These are phyloP conservation scores for Dothiorella sarmentorum DNA, from an alignment of 2,329 filamentous ascomycete species.

Conservation along the genomic window DNA sequence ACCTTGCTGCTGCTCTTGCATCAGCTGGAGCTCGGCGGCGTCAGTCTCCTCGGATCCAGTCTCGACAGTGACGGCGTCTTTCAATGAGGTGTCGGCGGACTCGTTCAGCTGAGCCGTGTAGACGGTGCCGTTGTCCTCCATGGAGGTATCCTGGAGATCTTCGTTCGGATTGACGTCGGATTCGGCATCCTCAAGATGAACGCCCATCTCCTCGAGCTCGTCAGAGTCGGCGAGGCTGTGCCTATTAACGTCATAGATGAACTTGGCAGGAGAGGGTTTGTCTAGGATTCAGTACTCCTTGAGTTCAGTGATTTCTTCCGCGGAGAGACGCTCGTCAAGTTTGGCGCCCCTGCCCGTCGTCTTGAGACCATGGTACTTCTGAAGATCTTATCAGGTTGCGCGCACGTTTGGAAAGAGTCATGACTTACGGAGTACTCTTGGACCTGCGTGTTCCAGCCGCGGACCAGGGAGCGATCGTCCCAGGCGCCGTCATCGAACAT, in stretches of 20 bases:
- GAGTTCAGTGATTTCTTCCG: background rate
- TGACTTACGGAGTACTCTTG: conserved; percentile 35
- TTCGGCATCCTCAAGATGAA: background rate
- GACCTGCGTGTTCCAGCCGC: conserved; percentile 35
- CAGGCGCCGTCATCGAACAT: conserved; percentile 23
- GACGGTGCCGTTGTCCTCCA: background rate
- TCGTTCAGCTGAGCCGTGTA: background rate
- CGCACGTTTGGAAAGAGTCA: background rate
- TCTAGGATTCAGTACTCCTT: background rate
- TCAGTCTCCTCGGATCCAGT: background rate
- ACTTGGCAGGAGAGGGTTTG: background rate
- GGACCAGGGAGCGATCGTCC: conserved; percentile 37
- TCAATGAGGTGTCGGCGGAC: background rate
- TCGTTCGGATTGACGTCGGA: background rate
- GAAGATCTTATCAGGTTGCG: background rate
- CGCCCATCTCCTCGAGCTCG: conserved; percentile 22
- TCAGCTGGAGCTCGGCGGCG: conserved; percentile 1
- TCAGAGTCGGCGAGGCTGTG: conserved; percentile 26
- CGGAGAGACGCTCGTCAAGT: background rate
- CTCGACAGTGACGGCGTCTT: background rate
- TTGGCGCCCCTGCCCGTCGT: conserved; percentile 28
- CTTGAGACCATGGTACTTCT: conserved; percentile 40
- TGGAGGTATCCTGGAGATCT: background rate
- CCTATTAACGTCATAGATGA: conserved; percentile 20
- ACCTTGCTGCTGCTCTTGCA: background rate